These are phyloP conservation scores for Aegilops bicornis DNA, from an alignment of 176 grass and related monocot genomes.

Conservation along the genomic window DNA sequence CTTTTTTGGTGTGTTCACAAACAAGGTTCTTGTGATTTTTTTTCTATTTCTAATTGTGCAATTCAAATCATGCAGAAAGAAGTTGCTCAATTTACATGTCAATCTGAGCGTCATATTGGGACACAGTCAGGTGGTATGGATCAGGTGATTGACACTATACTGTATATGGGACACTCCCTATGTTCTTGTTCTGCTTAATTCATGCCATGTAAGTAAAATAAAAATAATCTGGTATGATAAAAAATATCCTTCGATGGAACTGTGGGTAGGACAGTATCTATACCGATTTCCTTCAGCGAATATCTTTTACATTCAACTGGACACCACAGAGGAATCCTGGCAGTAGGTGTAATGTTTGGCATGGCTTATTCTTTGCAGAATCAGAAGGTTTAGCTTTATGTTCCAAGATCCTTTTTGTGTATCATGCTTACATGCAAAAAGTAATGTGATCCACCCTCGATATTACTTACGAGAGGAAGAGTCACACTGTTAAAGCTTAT, in stretches of 20 bases:
- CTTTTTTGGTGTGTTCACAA: background rate
- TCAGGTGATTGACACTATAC: conserved; percentile 52
- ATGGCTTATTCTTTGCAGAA: background rate
- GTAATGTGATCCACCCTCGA: too few relatives aligned
- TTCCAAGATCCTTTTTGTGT: background rate
- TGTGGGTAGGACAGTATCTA: background rate
- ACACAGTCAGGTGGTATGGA: conserved; percentile 98
- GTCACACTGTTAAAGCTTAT: background rate
- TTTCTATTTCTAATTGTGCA: conserved; percentile 3
- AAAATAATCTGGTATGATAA: background rate
- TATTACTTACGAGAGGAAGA: background rate
- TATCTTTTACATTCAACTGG: background rate
- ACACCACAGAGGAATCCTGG: background rate
- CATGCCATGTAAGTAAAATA: background rate
- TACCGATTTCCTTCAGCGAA: background rate
- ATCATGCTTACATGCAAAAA: background rate
- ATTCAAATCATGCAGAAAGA: conserved; percentile 80
- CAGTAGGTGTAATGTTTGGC: background rate
- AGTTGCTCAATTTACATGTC: conserved; percentile 91
- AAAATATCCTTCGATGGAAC: background rate
- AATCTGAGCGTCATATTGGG: conserved; percentile 88
- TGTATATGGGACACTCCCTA: background rate
- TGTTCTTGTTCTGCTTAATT: background rate
- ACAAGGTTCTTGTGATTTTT: background rate
- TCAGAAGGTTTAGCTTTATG: background rate